Evolutionary conservation across 2,329 filamentous ascomycete species (phyloP).

Genomic region (Pestalotiopsis sp.): DNA sequence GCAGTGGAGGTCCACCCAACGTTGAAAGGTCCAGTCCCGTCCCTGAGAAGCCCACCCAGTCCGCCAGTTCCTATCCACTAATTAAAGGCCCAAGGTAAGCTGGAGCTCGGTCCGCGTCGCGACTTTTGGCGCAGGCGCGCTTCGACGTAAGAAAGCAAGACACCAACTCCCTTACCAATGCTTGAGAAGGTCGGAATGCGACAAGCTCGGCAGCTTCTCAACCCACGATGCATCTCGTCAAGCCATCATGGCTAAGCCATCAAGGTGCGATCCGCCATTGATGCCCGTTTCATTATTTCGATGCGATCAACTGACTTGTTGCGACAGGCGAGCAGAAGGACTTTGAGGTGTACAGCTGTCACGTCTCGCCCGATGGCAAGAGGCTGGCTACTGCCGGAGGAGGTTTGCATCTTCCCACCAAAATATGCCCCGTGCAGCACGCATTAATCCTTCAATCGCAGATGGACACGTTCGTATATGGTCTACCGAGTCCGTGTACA

Average conservation of each 20-base stretch:
- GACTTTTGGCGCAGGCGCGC: slow-evolving; percentile 7
- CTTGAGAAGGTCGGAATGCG: slow-evolving; percentile 31
- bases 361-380: slow-evolving; percentile 92
- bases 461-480: slow-evolving; percentile 97
- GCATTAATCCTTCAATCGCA: slow-evolving; percentile 33
- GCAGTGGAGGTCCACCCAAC: neutral
- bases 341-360: slow-evolving; percentile 97
- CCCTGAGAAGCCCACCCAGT: neutral
- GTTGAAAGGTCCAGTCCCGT: neutral
- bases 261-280: slow-evolving; percentile 60
- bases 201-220: slow-evolving; percentile 24
- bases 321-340: slow-evolving; percentile 87
- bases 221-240: slow-evolving; percentile 78
- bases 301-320: slow-evolving; percentile 25
- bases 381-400: slow-evolving; percentile 92
- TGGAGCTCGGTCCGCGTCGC: slow-evolving; percentile 8
- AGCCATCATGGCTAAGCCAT: slow-evolving; percentile 94
- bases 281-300: slow-evolving; percentile 16
- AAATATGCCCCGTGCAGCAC: neutral
- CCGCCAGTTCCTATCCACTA: neutral
- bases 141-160: neutral
- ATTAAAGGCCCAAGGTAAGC: neutral
- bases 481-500: slow-evolving; percentile 93
- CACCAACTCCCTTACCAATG: neutral
- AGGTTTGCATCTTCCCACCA: slow-evolving; percentile 54